Conservation (phyloP, 768 basidiomycete species). For the Suillus placidus region DNA sequence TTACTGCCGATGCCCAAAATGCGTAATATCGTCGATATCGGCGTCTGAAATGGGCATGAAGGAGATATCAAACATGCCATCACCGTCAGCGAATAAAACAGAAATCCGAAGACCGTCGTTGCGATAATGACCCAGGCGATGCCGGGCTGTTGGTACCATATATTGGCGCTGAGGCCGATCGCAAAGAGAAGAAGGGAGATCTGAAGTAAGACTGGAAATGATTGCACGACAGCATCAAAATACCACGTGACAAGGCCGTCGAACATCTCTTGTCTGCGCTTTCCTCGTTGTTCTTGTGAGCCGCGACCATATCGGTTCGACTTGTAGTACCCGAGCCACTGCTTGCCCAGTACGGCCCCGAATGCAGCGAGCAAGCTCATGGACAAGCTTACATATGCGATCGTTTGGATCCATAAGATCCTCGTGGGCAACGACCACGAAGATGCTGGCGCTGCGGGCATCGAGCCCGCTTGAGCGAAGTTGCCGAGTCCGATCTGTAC, state of each 20-base stretch:
- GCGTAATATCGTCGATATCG: not conserved
- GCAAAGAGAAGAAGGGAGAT: constrained; percentile 17
- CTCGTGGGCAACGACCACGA: not conserved
- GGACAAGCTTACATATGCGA: constrained; percentile 17
- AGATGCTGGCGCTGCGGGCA: not conserved
- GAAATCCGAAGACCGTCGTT: not conserved
- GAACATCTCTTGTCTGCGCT: constrained; percentile 11
- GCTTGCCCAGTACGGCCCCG: constrained; percentile 20
- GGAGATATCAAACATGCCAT: constrained; percentile 7
- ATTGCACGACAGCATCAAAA: constrained; percentile 14
- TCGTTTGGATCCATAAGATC: not conserved
- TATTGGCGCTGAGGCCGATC: constrained; percentile 8
- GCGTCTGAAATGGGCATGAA: constrained; percentile 8
- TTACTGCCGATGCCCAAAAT: not conserved
- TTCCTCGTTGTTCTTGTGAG: constrained; percentile 13
- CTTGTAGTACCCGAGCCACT: constrained; percentile 17
- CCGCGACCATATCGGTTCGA: constrained; percentile 6
- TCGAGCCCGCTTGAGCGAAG: constrained; percentile 3
- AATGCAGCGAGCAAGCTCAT: constrained; percentile 18
- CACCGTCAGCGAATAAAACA: constrained; percentile 7
- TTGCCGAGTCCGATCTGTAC: constrained; percentile 9
- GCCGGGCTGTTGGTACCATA: not conserved
- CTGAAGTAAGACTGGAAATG: constrained; percentile 16
- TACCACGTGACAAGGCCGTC: constrained; percentile 18
- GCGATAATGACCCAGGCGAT: constrained; percentile 5